These are phyloP conservation scores for Alternaria gansuensis DNA, from an alignment of 2,329 filamentous ascomycete genomes.

Conservation along the genomic window DNA sequence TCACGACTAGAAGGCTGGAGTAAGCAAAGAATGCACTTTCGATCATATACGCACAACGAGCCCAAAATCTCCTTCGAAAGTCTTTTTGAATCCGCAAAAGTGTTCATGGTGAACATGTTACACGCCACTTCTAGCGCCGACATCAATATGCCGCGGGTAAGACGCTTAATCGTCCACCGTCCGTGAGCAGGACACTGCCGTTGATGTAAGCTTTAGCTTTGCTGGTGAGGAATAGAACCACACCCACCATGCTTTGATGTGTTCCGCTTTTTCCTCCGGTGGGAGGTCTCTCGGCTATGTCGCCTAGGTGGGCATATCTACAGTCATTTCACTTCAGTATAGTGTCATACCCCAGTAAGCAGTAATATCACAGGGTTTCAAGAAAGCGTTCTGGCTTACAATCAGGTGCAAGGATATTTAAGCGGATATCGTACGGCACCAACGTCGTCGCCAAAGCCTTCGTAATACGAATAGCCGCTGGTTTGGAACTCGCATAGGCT, in stretches of 20 bases:
- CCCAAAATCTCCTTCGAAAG: too few species aligned
- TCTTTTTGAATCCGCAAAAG: too few species aligned
- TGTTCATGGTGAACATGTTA: too few species aligned
- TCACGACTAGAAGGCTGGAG: background rate
- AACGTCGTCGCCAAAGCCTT: conserved; percentile 58
- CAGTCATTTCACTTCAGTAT: conserved; percentile 30
- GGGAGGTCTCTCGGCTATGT: conserved; percentile 16
- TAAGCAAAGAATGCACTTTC: too few species aligned
- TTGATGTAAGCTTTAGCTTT: conserved; percentile 54
- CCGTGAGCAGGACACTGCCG: conserved; percentile 23
- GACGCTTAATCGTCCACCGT: conserved; percentile 27
- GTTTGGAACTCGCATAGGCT: conserved; percentile 50
- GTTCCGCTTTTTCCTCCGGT: conserved; percentile 49
- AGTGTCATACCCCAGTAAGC: conserved; percentile 11
- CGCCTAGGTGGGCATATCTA: background rate
- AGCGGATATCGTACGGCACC: conserved; percentile 55
- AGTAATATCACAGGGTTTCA: background rate
- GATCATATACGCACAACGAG: too few species aligned
- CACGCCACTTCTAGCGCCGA: too few species aligned
- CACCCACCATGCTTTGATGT: conserved; percentile 54
- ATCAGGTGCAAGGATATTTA: conserved; percentile 61
- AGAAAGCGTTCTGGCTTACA: conserved; percentile 9
- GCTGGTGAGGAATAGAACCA: conserved; percentile 55
- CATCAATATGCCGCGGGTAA: conserved; percentile 26
- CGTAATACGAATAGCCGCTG: conserved; percentile 50